Evolutionary conservation across 805 yeast genomes (phyloP), one percentile per base, ranked within the genome.

Genomic region (Cyberlindnera lachancei): DNA sequence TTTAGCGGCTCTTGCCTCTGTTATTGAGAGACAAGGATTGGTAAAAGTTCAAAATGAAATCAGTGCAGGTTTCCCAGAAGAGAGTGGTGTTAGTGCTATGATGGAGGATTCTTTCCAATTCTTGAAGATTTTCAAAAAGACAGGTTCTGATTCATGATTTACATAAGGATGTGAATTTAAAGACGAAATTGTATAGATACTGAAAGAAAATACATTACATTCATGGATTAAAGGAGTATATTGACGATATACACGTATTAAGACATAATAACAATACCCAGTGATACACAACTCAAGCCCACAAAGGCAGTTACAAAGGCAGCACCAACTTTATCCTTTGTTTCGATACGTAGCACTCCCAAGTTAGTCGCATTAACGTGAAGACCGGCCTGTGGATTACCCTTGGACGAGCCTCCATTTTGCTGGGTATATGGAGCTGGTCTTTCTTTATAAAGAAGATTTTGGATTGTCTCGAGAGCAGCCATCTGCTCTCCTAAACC

Each of bases 401-500:
- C 88, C 4, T 45, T 37, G 0, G 94, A 79, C 1, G 83, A 58
- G 18, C 87, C 95, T 29, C 95, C 95, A 27, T 63, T 63, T 2
- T 51, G 34, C 13, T 72, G 65, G 1, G 87, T 75, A 40, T 66
- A 73, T 2, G 95, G 95, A 22, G 72, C 67, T 3, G 70, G 67
- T 46, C 51, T 50, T 4, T 47, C 35, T 19, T 48, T 42, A 30
- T 59, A 57, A 25, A 49, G 44, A 8, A 69, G 49, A 30, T 65
- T 69, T 18, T 63, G 66, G 44, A 75, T 63, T 2, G 61, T 60
- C 48, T 87, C 96, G 40, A 87, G 59, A 0, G 96, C 95, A 21
- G 79, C 61, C 71, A 84, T 81, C 59, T 90, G 95, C 60, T 90
- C 95, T 35, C 96, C 96, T 22, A 90, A 66, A 3, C 96, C 96